These are phyloP conservation scores for Podila epicladia DNA, from an alignment of 192 early-diverging fungal species.

Conservation along the genomic window DNA sequence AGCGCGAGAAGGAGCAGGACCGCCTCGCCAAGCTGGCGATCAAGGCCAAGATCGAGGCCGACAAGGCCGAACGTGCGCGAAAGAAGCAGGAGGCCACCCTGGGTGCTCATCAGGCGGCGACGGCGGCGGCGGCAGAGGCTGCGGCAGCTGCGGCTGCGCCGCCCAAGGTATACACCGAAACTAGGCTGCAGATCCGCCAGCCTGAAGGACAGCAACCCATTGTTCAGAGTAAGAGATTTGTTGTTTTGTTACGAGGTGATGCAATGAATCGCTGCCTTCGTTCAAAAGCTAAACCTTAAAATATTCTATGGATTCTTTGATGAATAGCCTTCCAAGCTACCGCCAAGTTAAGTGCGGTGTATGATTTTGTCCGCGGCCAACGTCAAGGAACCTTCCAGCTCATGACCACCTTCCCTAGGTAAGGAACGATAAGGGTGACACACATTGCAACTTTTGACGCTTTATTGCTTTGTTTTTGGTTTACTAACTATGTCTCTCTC, in stretches of 20 bases:
- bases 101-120: constrained; percentile 4
- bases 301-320: neutral
- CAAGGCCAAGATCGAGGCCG: constrained; percentile 81
- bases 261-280: neutral
- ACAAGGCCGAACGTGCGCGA: constrained; percentile 75
- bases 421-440: neutral
- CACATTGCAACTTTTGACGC: neutral
- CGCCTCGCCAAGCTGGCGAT: constrained; percentile 77
- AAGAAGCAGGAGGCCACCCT: constrained; percentile 58
- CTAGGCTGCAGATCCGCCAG: constrained; percentile 78
- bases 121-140: constrained; percentile 18
- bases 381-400: constrained; percentile 66
- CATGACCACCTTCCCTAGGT: constrained; percentile 76
- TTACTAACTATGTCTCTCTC: neutral
- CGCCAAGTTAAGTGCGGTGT: constrained; percentile 68
- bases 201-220: constrained; percentile 54
- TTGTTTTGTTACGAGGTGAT: neutral
- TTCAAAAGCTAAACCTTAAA: neutral
- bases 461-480: neutral
- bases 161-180: constrained; percentile 76
- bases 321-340: constrained; percentile 65
- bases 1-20: constrained; percentile 83
- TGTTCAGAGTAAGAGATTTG: constrained; percentile 19
- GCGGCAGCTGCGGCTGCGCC: constrained; percentile 40
- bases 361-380: constrained; percentile 62